A percentile compares a stretch with the other conserved stretches of the same genome.
These are phyloP conservation scores for Moesziomyces antarcticus DNA, from an alignment of 1,284 basidiomycete genomes.

Conservation along the genomic window DNA sequence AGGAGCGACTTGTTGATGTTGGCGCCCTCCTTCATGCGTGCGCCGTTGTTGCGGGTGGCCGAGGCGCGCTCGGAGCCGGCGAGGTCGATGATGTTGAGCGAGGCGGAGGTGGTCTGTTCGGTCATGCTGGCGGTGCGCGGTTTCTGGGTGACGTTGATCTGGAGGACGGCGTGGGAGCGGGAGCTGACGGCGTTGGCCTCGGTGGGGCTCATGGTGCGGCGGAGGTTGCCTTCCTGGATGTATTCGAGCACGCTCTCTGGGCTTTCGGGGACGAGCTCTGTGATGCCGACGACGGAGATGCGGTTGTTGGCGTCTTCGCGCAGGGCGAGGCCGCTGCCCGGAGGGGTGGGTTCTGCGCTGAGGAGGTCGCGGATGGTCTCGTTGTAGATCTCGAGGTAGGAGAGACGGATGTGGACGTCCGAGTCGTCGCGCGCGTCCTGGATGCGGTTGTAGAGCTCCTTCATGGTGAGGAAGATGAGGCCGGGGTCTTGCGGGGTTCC, in stretches of 20 bases:
- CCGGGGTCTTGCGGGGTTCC: constrained; percentile 64
- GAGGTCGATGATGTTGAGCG: constrained; percentile 67
- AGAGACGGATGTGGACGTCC: constrained; percentile 63
- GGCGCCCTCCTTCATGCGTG: constrained; percentile 68
- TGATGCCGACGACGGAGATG: constrained; percentile 67
- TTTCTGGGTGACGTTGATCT: constrained; percentile 66
- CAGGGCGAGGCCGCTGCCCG: constrained; percentile 61
- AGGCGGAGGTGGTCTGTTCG: constrained; percentile 63
- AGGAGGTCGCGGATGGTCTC: constrained; percentile 66
- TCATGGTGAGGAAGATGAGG: constrained; percentile 67
- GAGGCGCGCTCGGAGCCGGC: constrained; percentile 66
- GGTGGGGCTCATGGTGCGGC: constrained; percentile 66
- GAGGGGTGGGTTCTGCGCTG: constrained; percentile 60
- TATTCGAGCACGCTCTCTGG: constrained; percentile 64
- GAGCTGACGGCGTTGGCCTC: constrained; percentile 67
- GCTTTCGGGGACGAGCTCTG: constrained; percentile 63
- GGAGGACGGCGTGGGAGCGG: constrained; percentile 65
- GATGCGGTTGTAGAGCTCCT: constrained; percentile 64
- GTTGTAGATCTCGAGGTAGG: constrained; percentile 68
- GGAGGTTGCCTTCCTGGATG: constrained; percentile 64
- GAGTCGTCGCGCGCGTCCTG: constrained; percentile 55
- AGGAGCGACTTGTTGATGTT: constrained; percentile 68
- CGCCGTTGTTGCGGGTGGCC: constrained; percentile 66
- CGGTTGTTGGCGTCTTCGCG: constrained; percentile 64
- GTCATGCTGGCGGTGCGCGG: constrained; percentile 62